Evolutionary conservation across 1,284 basidiomycete genomes (phyloP), one percentile per base, ranked within the genome.

Genomic region (Ceratobasidium theobromae): DNA sequence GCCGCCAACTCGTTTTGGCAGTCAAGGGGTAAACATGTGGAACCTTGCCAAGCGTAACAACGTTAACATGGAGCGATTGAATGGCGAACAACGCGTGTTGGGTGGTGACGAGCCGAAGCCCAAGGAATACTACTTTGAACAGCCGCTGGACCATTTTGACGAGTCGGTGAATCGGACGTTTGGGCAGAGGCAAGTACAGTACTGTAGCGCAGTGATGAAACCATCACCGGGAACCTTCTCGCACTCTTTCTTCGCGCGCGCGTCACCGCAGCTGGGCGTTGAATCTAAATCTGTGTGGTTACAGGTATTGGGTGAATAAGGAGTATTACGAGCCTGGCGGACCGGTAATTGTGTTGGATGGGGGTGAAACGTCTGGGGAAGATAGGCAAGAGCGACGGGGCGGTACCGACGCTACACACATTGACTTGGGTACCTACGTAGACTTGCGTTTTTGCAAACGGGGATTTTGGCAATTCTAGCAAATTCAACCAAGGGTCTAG

Each of bases 101-200:
- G 41, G 41, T 62, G 32, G 38, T 45, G 18, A 40, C 18, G 12
- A 60, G 67, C 8, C 8, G 35, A 40, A 76, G 74, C 70, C 54
- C 74, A 8, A 41, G 46, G 72, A 77, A 0, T 73, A 77, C 62
- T 93, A 86, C 80, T 92, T 95, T 76, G 78, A 82, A 65, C 95
- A 97, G 74, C 91, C 90, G 0, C 77, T 95, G 55, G 92, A 95
- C 74, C 95, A 98, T 73, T 86, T 87, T 69, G 78, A 70, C 80
- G 41, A 74, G 12, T 32, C 76, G 21, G 77, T 78, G 21, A 77
- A 78, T 23, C 79, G 81, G 62, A 86, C 82, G 1, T 92, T 87
- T 75, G 75, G 78, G 53, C 89, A 92, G 73, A 82, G 90, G 58
- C 27, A 33, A 62, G 58, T 27, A n/a, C 9, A 18, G 2, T 14